Conservation (phyloP, 805 yeast species). For the Scheffersomyces spartinae region DNA sequence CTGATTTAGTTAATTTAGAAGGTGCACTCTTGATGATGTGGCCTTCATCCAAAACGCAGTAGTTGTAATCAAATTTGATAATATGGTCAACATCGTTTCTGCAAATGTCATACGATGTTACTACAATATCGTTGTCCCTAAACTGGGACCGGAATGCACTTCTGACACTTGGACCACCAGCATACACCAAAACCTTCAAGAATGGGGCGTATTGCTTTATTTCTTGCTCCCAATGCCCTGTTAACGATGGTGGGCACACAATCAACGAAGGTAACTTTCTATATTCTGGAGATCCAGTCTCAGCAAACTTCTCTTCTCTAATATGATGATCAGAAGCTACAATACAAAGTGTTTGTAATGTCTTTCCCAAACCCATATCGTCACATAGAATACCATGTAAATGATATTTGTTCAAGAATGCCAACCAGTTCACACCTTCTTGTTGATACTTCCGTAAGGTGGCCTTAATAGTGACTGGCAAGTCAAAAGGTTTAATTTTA, state of each 20-base stretch:
- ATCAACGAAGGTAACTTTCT: constrained; percentile 75
- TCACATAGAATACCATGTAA: constrained; percentile 96
- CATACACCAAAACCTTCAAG: constrained; percentile 72
- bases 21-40: constrained; percentile 90
- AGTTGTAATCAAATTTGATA: constrained; percentile 59
- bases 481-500: constrained; percentile 73
- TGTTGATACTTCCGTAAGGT: constrained; percentile 91
- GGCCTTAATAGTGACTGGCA: constrained; percentile 89
- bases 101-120: constrained; percentile 93
- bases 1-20: constrained; percentile 82
- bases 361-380: constrained; percentile 98
- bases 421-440: constrained; percentile 97
- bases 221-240: constrained; percentile 99
- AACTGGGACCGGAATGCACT: constrained; percentile 41
- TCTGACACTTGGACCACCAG: constrained; percentile 82
- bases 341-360: constrained; percentile 93
- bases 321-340: constrained; percentile 91
- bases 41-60: constrained; percentile 95
- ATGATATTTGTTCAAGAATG: constrained; percentile 88
- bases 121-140: constrained; percentile 63
- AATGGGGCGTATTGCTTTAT: constrained; percentile 82
- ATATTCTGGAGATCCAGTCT: constrained; percentile 51
- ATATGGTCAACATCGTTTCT: constrained; percentile 76
- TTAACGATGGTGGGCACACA: constrained; percentile 92
- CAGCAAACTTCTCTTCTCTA: constrained; percentile 57